A percentile compares a stretch with the other conserved stretches of the same genome.
phyloP scores from a whole-genome alignment of 2,329 filamentous ascomycete genomes.

The Pseudogymnoascus sp. region DNA sequence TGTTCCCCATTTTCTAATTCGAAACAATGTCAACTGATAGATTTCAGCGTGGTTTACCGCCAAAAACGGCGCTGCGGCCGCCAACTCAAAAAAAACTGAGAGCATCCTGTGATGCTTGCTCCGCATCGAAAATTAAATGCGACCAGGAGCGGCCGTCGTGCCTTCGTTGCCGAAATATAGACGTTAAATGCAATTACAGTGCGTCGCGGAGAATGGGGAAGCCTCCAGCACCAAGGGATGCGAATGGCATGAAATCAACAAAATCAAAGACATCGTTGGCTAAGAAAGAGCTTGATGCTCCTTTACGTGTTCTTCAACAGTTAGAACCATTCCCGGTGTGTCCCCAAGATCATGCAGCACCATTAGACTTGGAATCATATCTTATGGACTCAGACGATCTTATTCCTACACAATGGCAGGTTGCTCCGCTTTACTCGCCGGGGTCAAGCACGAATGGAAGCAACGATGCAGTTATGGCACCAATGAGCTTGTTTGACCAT shows the following conservation, averaged over 20 bases:
- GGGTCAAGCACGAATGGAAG: not conserved
- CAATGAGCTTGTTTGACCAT: not conserved
- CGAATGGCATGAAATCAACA: not conserved
- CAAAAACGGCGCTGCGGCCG: not conserved
- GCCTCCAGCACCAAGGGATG: not conserved
- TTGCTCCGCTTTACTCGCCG: not conserved
- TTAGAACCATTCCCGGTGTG: not conserved
- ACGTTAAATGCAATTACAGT: not conserved
- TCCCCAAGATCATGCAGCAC: not conserved
- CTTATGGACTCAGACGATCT: not conserved
- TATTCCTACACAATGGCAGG: not conserved
- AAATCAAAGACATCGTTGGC: not conserved
- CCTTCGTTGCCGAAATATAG: not conserved
- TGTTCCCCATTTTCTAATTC: not conserved
- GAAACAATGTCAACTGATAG: not conserved
- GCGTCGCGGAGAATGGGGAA: not conserved
- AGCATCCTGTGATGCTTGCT: not conserved
- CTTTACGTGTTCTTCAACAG: not conserved
- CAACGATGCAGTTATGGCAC: not conserved
- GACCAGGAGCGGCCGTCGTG: not conserved
- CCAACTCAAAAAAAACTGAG: not conserved
- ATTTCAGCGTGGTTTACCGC: not conserved
- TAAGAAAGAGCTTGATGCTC: not conserved
- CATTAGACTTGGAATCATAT: not conserved
- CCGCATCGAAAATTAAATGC: constrained; percentile 1